Evolutionary conservation across 2,329 filamentous ascomycete genomes (phyloP).

Genomic region (Fusarium sp.): DNA sequence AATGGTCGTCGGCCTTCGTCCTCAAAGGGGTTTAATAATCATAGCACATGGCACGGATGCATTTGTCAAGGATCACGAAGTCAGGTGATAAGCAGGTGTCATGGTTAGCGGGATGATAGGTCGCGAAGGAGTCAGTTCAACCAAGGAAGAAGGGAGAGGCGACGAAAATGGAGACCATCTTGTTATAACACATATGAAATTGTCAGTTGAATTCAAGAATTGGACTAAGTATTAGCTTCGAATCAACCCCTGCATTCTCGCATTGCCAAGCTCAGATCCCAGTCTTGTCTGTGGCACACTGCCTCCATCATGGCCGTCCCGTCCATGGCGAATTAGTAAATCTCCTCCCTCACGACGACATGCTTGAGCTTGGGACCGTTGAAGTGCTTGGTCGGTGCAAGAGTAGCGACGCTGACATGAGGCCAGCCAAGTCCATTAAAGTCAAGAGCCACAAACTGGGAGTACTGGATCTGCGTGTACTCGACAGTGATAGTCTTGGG

Average conservation of each 20-base stretch:
- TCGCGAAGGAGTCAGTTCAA: too few species aligned
- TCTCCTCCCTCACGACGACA: not conserved
- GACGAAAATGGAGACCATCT: too few species aligned
- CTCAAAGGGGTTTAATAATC: not conserved
- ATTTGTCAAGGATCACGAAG: not conserved
- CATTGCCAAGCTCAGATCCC: not conserved
- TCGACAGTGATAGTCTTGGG: conserved; percentile 25
- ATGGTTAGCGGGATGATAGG: not conserved
- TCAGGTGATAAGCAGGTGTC: not conserved
- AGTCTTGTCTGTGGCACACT: not conserved
- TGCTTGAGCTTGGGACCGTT: not conserved
- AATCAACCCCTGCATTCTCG: not conserved
- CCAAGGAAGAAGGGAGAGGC: too few species aligned
- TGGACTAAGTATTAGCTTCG: not conserved
- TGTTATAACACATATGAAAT: not conserved
- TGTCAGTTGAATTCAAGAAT: not conserved
- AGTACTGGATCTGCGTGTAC: conserved; percentile 52
- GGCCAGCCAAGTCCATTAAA: conserved; percentile 25
- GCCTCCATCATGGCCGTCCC: not conserved
- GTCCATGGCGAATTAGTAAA: not conserved
- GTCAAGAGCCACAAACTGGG: conserved; percentile 40
- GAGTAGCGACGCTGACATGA: conserved; percentile 33
- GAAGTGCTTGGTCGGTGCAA: conserved; percentile 20
- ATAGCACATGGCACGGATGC: not conserved
- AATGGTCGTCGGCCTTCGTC: not conserved